A percentile compares a stretch with the other conserved stretches of the same genome.
phyloP scores from a whole-genome alignment of 257 asterid genomes.

The Datura wrightii region DNA sequence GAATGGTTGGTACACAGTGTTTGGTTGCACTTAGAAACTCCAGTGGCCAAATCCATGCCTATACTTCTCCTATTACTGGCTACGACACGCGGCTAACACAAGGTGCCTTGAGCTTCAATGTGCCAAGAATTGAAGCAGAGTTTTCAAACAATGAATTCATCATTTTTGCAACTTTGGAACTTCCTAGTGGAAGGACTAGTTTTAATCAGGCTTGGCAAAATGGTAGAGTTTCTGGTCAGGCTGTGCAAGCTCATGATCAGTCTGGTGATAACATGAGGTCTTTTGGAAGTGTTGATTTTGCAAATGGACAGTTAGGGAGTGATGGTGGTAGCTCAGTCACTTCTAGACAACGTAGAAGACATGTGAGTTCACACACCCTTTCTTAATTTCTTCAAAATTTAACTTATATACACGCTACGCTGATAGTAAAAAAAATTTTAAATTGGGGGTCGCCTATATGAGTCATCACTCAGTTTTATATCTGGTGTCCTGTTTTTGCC shows the following conservation, averaged over 20 bases:
- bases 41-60: conserved; percentile 38
- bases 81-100: conserved; percentile 20
- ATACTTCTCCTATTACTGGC: conserved; percentile 54
- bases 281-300: conserved; percentile 55
- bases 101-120: conserved; percentile 62
- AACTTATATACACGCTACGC: background rate
- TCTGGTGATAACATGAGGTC: conserved; percentile 44
- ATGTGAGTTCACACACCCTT: conserved; percentile 48
- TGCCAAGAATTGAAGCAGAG: conserved; percentile 52
- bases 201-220: conserved; percentile 77
- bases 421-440: too few species aligned
- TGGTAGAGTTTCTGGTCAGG: conserved; percentile 52
- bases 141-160: conserved; percentile 43
- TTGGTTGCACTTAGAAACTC: conserved; percentile 64
- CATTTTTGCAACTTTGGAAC: conserved; percentile 66
- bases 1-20: conserved; percentile 65
- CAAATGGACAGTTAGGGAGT: conserved; percentile 42
- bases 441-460: background rate
- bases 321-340: conserved; percentile 37
- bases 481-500: too few species aligned
- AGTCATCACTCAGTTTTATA: background rate
- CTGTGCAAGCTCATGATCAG: conserved; percentile 33
- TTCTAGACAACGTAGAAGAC: conserved; percentile 45
- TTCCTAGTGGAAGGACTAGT: conserved; percentile 57
- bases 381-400: background rate